phyloP scores from a whole-genome alignment of 2,329 filamentous ascomycete genomes.

The Akanthomyces uredinophilus region DNA sequence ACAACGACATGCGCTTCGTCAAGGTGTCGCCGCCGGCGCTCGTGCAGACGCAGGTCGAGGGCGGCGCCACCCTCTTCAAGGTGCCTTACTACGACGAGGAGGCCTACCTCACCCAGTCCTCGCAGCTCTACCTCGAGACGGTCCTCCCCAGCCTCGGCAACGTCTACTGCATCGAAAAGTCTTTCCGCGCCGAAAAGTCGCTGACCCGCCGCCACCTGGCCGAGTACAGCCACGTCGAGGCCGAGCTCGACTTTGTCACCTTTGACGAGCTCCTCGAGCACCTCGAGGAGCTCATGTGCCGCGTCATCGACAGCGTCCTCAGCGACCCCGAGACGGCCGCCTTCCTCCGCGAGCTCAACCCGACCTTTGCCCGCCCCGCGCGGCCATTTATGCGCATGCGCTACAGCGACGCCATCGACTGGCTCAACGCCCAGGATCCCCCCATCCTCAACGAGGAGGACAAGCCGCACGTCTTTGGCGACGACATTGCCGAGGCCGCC shows the following conservation, averaged over 20 bases:
- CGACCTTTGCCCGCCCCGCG: slow-evolving; percentile 73
- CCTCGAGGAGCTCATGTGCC: slow-evolving; percentile 80
- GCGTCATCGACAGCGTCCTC: slow-evolving; percentile 73
- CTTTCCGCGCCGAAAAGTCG: slow-evolving; percentile 96
- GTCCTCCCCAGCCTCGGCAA: slow-evolving; percentile 85
- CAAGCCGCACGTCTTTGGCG: slow-evolving; percentile 83
- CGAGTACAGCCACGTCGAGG: slow-evolving; percentile 96
- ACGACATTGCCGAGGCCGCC: slow-evolving; percentile 96
- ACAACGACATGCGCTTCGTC: slow-evolving; percentile 69
- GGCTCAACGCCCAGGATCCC: slow-evolving; percentile 78
- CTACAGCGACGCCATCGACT: slow-evolving; percentile 90
- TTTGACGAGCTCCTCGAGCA: slow-evolving; percentile 86
- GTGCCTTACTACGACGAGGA: slow-evolving; percentile 86
- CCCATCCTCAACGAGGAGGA: slow-evolving; percentile 88
- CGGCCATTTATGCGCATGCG: slow-evolving; percentile 92
- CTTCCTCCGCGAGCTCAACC: slow-evolving; percentile 83
- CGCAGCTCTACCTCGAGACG: slow-evolving; percentile 96
- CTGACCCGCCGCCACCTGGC: slow-evolving; percentile 89
- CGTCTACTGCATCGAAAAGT: slow-evolving; percentile 97
- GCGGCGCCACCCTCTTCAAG: slow-evolving; percentile 83
- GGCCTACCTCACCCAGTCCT: slow-evolving; percentile 93
- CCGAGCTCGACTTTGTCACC: slow-evolving; percentile 90
- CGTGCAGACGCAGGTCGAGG: slow-evolving; percentile 93
- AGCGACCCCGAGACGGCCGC: slow-evolving; percentile 66
- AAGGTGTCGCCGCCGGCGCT: slow-evolving; percentile 87